These are phyloP conservation scores for Penicillium sp. DNA, from an alignment of 2,329 filamentous ascomycete species.

Conservation along the genomic window DNA sequence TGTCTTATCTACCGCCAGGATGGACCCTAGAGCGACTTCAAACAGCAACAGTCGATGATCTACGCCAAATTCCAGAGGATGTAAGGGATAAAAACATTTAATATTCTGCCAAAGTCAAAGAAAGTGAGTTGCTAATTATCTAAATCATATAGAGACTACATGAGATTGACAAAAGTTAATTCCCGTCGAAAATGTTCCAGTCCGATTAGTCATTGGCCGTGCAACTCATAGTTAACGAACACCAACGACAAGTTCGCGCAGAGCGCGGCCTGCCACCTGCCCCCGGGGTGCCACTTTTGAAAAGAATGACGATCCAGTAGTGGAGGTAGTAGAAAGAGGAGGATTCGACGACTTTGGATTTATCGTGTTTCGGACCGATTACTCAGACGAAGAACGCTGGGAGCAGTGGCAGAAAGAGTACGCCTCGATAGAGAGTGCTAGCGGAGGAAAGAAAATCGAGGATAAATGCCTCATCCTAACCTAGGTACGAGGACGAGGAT, in stretches of 20 bases:
- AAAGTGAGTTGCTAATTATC: neutral
- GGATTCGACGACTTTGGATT: neutral
- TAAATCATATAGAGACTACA: neutral
- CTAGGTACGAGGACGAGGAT: neutral
- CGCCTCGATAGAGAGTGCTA: neutral
- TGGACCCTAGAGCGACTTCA: neutral
- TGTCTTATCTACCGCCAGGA: neutral
- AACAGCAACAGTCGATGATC: neutral
- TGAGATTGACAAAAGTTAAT: neutral
- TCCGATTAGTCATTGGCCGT: neutral
- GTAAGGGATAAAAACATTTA: neutral
- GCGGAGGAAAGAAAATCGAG: neutral
- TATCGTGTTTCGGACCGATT: neutral
- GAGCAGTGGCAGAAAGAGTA: neutral
- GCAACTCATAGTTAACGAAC: neutral
- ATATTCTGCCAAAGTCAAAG: neutral
- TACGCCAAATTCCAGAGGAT: neutral
- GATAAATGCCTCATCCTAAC: neutral
- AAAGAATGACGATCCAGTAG: neutral
- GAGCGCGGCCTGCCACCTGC: neutral
- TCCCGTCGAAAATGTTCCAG: neutral
- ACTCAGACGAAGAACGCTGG: neutral
- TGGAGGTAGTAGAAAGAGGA: neutral
- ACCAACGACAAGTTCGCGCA: neutral
- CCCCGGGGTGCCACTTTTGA: neutral